Conservation (phyloP, 805 yeast genomes). For the Metschnikowia gelsemii region DNA sequence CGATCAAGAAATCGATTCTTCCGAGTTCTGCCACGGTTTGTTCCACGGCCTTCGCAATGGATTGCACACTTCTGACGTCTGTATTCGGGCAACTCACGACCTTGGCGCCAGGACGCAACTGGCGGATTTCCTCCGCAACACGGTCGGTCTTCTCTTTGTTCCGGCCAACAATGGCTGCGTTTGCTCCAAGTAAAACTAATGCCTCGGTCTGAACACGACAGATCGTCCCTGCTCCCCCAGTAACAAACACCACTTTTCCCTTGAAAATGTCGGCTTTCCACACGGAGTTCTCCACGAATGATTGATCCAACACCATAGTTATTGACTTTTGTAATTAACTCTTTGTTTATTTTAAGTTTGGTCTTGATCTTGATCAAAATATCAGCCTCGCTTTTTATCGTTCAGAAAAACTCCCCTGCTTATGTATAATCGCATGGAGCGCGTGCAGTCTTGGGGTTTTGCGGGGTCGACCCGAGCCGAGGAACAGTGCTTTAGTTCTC, state of each 20-base stretch:
- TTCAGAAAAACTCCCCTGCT: background rate
- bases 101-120: slow-evolving; percentile 26
- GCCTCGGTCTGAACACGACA: slow-evolving; percentile 33
- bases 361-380: too few relatives aligned
- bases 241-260: slow-evolving; percentile 33
- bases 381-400: background rate
- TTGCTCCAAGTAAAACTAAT: slow-evolving; percentile 28
- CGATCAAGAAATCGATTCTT: slow-evolving; percentile 43
- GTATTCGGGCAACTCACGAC: slow-evolving; percentile 25
- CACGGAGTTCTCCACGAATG: slow-evolving; percentile 21
- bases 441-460: slow-evolving; percentile 8
- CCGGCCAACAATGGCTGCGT: slow-evolving; percentile 31
- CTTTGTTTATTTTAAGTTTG: too few relatives aligned
- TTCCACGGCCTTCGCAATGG: slow-evolving; percentile 26
- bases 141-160: slow-evolving; percentile 26
- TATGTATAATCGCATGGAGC: slow-evolving; percentile 3
- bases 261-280: slow-evolving; percentile 30
- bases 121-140: slow-evolving; percentile 26
- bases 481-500: slow-evolving; percentile 1
- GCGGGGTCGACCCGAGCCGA: slow-evolving; percentile 20
- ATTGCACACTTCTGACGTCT: slow-evolving; percentile 27
- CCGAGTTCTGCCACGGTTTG: slow-evolving; percentile 34
- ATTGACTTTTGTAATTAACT: background rate
- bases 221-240: slow-evolving; percentile 33
- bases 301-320: slow-evolving; percentile 21